Base-by-base conservation (phyloP, 805 yeast genomes). In the Suhomyces sp. region DNA sequence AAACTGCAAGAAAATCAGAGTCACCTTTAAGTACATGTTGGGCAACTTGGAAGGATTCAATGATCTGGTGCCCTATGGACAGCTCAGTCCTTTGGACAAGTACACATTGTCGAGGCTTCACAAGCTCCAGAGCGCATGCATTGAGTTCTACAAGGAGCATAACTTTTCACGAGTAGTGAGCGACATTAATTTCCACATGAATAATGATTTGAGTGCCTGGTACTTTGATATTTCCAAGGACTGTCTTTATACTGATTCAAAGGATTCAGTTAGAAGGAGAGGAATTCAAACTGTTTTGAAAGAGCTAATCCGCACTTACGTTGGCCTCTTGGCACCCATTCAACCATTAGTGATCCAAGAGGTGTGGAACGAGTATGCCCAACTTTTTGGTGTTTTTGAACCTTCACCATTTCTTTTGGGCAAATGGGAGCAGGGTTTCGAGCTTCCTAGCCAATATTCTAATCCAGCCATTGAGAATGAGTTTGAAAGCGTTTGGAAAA, bases 181-280 rank as follows among this genome's bases (percentile, higher is more conserved):
- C 53, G 80, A 79, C 5, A 60, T 91, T 9, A 85, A 86, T 57
- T 79, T 81, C 51, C 91, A 89, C 62, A 78, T 91, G 76, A 89
- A 86, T 61, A 78, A 81, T 20, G 85, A 83, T 19, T 75, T 92
- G 51, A 90, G 97, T 19, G 82, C 97, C 0, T 73, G 86, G 27
- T 94, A 93, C 68, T 91, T 94, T 67, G 96, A 90, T 62, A 78
- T 89, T 25, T 81, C 87, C 39, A 94, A 94, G 62, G 98, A 94
- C 62, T 75, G 87, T 46, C 75, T 94, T 15, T 94, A 94, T 65
- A 87, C 96, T 0, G 94, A 88, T 54, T 56, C 66, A 0, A 47
- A 60, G 0, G 66, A 68, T 25, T 80, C 86, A 0, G 43, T 63
- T 1, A 73, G 79, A 15, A 78, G 96, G 51, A 72, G 80, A 49